phyloP scores from a whole-genome alignment of 164 flowering plant genomes.

The Nymphaea thermarum region DNA sequence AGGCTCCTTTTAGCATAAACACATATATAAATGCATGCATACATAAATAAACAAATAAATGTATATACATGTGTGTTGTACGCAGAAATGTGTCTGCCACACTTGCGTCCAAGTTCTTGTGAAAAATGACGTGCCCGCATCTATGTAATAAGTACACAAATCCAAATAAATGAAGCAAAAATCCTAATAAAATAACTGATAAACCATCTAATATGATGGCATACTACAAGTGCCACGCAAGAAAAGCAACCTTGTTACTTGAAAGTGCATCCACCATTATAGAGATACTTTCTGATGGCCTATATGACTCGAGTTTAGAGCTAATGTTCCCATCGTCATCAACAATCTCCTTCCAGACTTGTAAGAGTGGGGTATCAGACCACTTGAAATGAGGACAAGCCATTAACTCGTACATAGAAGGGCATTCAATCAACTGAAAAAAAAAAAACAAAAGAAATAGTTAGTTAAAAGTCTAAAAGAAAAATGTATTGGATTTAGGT shows the following conservation, averaged over 20 bases:
- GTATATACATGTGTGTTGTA: too few relatives aligned
- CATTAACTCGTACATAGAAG: slow-evolving; percentile 93
- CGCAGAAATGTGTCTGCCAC: too few relatives aligned
- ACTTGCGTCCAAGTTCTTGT: too few relatives aligned
- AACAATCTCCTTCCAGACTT: slow-evolving; percentile 64
- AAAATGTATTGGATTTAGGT: too few relatives aligned
- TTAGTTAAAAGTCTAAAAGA: not conserved
- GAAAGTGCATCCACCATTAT: slow-evolving; percentile 63
- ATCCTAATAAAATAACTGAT: too few relatives aligned
- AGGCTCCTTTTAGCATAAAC: too few relatives aligned
- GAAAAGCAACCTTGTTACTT: slow-evolving; percentile 37
- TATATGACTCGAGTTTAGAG: slow-evolving; percentile 53
- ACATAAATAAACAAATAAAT: too few relatives aligned
- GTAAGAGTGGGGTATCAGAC: slow-evolving; percentile 56
- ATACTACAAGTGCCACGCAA: not conserved
- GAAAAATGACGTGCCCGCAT: too few relatives aligned
- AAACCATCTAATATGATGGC: too few relatives aligned
- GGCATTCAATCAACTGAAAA: slow-evolving; percentile 92
- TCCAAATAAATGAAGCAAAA: too few relatives aligned
- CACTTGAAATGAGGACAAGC: slow-evolving; percentile 60
- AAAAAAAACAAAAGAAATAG: not conserved
- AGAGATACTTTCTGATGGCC: slow-evolving; percentile 41
- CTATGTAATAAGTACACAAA: too few relatives aligned
- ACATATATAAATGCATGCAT: too few relatives aligned
- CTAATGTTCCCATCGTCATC: slow-evolving; percentile 31